Percentiles rank a stretch among this genome's conserved stretches.
Evolutionary conservation across 352 stramenopile genomes (phyloP).

Genomic region (Peronospora farinosa): DNA sequence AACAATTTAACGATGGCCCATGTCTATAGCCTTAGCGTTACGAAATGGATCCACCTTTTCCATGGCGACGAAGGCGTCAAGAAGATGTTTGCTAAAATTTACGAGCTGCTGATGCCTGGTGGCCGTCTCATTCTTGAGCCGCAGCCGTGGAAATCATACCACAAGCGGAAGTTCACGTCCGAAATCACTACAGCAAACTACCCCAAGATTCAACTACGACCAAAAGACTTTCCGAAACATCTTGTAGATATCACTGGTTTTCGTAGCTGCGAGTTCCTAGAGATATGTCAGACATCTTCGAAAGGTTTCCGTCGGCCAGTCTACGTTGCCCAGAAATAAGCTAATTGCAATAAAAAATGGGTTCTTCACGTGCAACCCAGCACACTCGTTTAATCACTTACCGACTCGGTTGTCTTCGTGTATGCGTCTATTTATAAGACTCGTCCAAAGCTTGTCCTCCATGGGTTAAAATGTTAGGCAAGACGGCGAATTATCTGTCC

Average conservation of each 20-base stretch:
- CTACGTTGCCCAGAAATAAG: slow-evolving; percentile 68
- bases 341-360: neutral
- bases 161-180: slow-evolving; percentile 84
- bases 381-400: slow-evolving; percentile 21
- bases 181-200: slow-evolving; percentile 67
- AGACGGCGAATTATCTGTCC: slow-evolving; percentile 8
- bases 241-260: slow-evolving; percentile 59
- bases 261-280: slow-evolving; percentile 55
- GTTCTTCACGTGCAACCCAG: slow-evolving; percentile 7
- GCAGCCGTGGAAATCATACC: slow-evolving; percentile 85
- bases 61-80: slow-evolving; percentile 81
- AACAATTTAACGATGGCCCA: neutral
- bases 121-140: slow-evolving; percentile 79
- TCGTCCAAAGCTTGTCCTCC: slow-evolving; percentile 10
- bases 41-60: slow-evolving; percentile 89
- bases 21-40: slow-evolving; percentile 73
- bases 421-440: slow-evolving; percentile 32
- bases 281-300: slow-evolving; percentile 67
- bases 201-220: slow-evolving; percentile 57
- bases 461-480: slow-evolving; percentile 15
- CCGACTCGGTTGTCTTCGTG: slow-evolving; percentile 26
- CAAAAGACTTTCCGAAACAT: slow-evolving; percentile 64
- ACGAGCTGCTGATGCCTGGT: slow-evolving; percentile 51
- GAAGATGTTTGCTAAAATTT: slow-evolving; percentile 61
- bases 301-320: slow-evolving; percentile 72